Base-by-base conservation (phyloP, 768 basidiomycete genomes). In the Cystobasidiopsis lactophilus region DNA sequence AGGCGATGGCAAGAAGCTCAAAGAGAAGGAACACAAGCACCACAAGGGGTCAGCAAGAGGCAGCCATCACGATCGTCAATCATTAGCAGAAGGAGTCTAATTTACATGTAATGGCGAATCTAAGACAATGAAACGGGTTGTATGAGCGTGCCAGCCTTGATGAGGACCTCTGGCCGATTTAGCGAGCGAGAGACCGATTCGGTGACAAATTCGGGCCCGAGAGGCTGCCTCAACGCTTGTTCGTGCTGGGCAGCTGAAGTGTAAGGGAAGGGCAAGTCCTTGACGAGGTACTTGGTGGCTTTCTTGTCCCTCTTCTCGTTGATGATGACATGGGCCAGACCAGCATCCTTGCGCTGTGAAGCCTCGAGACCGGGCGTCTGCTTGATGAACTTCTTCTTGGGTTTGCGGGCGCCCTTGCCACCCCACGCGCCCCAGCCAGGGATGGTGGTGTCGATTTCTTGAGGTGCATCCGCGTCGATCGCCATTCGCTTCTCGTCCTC, bases 381-480 rank as follows among this genome's bases (percentile, higher is more conserved):
- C 63, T 85, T 85, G 65, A 89, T 74, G 51, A 80, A 73, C 57
- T 66, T 65, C 44, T 66, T 64, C 2, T 66, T 69, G 35, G 54
- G 39, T 56, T 69, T 69, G 54, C 65, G 66, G 14, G 74, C 69
- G 27, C 88, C 88, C 33, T 72, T 66, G 30, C 91, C 91, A 18
- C 80, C 83, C 93, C 93, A 95, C 19, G 85, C 72, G 39, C 91
- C 91, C 93, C 93, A 98, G 30, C 93, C 93, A 39, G 88, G 79
- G 24, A 96, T 74, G 2, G 88, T 85, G 2, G 78, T 83, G 63
- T 98, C 88, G 26, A 88, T 75, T 56, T 83, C 79, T 38, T 71
- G 73, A 0, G 93, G 89, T 1, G 88, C 89, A 64, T 95, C 88
- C 21, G 74, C 75, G 39, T 82, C 79, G 18, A 85, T 78, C 68